These are phyloP conservation scores for Beauveria pseudobassiana DNA, from an alignment of 2,329 filamentous ascomycete species.

Conservation along the genomic window DNA sequence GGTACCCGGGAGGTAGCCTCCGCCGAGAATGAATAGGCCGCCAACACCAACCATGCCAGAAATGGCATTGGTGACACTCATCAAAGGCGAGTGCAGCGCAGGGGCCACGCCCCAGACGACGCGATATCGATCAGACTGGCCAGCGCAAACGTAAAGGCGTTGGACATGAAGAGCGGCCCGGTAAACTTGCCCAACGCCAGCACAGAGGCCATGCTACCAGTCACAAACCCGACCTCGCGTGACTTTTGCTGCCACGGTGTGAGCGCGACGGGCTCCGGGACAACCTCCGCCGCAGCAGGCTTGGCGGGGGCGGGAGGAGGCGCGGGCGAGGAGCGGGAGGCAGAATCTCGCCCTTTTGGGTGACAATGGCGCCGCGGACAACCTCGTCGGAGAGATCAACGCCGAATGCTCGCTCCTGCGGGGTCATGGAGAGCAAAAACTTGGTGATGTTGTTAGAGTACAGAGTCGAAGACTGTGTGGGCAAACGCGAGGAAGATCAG, in stretches of 20 bases:
- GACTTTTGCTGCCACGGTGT: conserved; percentile 78
- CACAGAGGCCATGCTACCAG: conserved; percentile 68
- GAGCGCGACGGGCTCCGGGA: conserved; percentile 50
- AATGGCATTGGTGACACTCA: conserved; percentile 92
- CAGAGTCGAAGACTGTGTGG: conserved; percentile 80
- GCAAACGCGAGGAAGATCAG: conserved; percentile 76
- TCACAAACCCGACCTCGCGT: conserved; percentile 66
- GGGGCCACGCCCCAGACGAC: conserved; percentile 83
- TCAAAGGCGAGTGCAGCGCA: conserved; percentile 78
- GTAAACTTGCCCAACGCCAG: conserved; percentile 75
- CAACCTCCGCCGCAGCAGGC: conserved; percentile 37
- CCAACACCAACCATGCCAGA: conserved; percentile 87
- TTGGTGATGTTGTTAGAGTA: conserved; percentile 95
- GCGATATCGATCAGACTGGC: conserved; percentile 78
- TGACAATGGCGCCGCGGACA: conserved; percentile 77
- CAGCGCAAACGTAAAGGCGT: conserved; percentile 76
- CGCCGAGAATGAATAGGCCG: conserved; percentile 82
- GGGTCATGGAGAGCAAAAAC: conserved; percentile 73
- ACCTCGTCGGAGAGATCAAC: conserved; percentile 79
- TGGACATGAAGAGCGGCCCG: conserved; percentile 78
- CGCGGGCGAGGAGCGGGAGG: conserved; percentile 64
- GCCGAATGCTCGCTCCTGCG: conserved; percentile 70
- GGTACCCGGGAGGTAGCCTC: conserved; percentile 68
- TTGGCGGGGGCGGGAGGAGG: conserved; percentile 44
- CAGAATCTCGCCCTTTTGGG: conserved; percentile 66